Evolutionary conservation across 192 early-diverging fungal species (phyloP), one percentile per base, ranked within the genome.

Genomic region (Entomortierella parvispora): DNA sequence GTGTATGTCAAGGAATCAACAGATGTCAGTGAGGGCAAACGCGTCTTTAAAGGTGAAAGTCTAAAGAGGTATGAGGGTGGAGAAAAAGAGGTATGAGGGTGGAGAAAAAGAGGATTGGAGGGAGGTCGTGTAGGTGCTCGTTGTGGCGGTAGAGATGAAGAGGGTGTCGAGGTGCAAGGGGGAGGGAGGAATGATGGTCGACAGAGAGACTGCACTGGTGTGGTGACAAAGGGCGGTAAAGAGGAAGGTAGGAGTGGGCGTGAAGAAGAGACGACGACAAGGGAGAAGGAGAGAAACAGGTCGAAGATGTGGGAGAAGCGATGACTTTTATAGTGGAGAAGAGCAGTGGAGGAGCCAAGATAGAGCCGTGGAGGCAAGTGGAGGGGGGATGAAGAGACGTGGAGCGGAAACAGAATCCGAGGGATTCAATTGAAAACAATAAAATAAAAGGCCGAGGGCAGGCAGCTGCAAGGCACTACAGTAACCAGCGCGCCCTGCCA

Each of bases 251-350:
- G 37, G 37, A 40, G 37, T 9, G 37, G 37, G 12, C 37, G 37
- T 40, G 37, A 40, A 40, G 37, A 40, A 40, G 37, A 40, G 37
- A 40, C 37, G 37, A 40, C 37, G 37, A 40, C 37, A 40, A 40
- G 23, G 51, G 14, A 14, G 53, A 34, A 3, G 32, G 32, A 32
- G 29, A 6, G 29, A 26, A 18, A 26, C 26, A 29, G 20, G 32
- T n/a, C 26, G 26, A 42, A 37, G 33, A 29, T 31, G 46, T 33
- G 8, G 28, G 46, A 8, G 28, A 44, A 28, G 33, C 18, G 20
- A 43, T 20, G 20, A 25, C 2, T 46, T 72, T 59, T 72, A 72
- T 72, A 72, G 40, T 56, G 55, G 65, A 67, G 46, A 58, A 43
- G 43, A 50, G 53, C 31, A 31, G 44, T 29, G 40, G 56, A 34